Evolutionary conservation across 2,329 filamentous ascomycete genomes (phyloP).

Genomic region (Cryphonectria parasitica): DNA sequence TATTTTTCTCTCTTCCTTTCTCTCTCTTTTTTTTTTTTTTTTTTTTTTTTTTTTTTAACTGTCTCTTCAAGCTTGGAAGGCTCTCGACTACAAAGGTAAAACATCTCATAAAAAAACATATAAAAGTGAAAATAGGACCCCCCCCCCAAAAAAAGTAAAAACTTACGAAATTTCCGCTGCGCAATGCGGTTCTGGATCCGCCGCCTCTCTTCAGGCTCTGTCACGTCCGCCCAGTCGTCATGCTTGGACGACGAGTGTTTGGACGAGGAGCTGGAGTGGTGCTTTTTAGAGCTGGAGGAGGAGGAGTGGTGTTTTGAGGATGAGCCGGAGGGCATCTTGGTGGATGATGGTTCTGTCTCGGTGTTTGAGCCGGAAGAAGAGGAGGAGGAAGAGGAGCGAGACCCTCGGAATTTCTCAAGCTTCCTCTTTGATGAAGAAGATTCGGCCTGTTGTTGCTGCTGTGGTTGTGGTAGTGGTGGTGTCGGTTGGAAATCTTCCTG

Average conservation of each 20-base stretch:
- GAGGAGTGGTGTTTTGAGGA: conserved; percentile 35
- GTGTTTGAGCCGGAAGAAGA: conserved; percentile 39
- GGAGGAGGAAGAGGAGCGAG: neutral
- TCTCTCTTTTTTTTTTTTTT: no score
- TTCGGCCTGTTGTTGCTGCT: neutral
- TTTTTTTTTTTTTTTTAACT: no score
- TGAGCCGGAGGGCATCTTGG: conserved; percentile 40
- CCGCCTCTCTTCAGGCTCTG: conserved; percentile 71
- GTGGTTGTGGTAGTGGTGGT: neutral
- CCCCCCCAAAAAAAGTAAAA: no score
- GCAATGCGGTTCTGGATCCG: conserved; percentile 78
- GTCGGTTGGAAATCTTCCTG: conserved; percentile 12
- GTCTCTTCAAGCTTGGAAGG: no score
- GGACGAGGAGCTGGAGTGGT: conserved; percentile 39
- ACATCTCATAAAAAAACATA: no score
- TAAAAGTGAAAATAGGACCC: neutral
- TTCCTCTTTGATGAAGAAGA: neutral
- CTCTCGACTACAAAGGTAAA: no score
- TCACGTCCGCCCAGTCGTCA: conserved; percentile 71
- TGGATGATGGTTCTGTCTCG: conserved; percentile 29
- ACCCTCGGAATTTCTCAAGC: neutral
- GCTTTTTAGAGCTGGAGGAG: conserved; percentile 43
- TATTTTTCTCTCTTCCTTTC: no score
- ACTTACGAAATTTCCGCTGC: conserved; percentile 75
- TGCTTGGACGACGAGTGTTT: conserved; percentile 46